Percentiles rank a stretch among this genome's conserved stretches.
phyloP scores from a whole-genome alignment of 495 filamentous ascomycete species.

The Daldinia vernicosa region DNA sequence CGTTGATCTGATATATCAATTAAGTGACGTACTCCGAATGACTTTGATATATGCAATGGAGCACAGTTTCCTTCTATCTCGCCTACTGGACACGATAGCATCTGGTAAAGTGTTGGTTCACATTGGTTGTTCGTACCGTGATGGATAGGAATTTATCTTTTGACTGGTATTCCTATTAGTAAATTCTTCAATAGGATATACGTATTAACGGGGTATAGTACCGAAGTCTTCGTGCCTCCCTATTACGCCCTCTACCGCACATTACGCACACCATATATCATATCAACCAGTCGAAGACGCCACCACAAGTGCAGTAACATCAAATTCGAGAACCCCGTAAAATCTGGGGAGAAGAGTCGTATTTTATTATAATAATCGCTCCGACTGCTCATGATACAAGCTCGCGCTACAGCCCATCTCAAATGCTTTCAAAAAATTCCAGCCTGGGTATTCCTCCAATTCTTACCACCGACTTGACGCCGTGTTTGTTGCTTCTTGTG shows the following conservation, averaged over 20 bases:
- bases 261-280: background rate
- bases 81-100: too few relatives aligned
- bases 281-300: background rate
- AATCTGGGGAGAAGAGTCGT: conserved; percentile 13
- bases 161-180: background rate
- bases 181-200: background rate
- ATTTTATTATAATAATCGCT: conserved; percentile 15
- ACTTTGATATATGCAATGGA: too few relatives aligned
- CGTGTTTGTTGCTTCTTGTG: conserved; percentile 5
- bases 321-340: background rate
- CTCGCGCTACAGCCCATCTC: conserved; percentile 7
- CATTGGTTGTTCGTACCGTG: too few relatives aligned
- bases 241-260: background rate
- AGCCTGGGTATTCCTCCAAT: conserved; percentile 26
- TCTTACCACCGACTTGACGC: conserved; percentile 9
- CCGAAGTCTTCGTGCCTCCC: background rate
- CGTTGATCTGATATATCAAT: too few relatives aligned
- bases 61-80: too few relatives aligned
- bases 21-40: too few relatives aligned
- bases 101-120: too few relatives aligned
- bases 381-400: conserved; percentile 2
- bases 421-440: conserved; percentile 18
- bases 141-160: background rate
- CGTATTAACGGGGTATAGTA: background rate
- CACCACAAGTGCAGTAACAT: background rate